Conservation (phyloP, 257 asterid genomes). For the Buddleja alternifolia region DNA sequence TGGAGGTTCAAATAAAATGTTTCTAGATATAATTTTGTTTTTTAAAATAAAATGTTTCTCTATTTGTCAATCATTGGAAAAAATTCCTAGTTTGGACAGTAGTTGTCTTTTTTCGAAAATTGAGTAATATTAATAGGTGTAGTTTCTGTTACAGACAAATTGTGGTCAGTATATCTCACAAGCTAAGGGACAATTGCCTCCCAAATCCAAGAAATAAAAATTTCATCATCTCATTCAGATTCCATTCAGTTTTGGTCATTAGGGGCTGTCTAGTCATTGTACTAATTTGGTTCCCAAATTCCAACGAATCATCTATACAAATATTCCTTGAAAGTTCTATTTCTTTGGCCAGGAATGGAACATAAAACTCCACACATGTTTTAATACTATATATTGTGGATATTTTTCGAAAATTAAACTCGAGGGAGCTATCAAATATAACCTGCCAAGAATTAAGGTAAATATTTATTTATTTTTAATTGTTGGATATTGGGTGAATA, state of each 20-base stretch:
- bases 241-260: slow-evolving; percentile 13
- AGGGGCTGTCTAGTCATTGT: slow-evolving; percentile 24
- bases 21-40: slow-evolving; percentile 4
- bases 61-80: slow-evolving; percentile 35
- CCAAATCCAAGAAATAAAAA: slow-evolving; percentile 40
- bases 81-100: slow-evolving; percentile 38
- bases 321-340: neutral
- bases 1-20: too few relatives aligned
- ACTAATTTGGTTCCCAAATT: neutral
- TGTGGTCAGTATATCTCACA: slow-evolving; percentile 25
- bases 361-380: too few relatives aligned
- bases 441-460: too few relatives aligned
- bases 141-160: slow-evolving; percentile 34
- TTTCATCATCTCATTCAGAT: slow-evolving; percentile 22
- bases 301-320: neutral
- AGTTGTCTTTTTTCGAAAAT: slow-evolving; percentile 41
- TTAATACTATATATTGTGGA: too few relatives aligned
- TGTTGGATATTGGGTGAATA: too few relatives aligned
- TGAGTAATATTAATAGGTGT: slow-evolving; percentile 28
- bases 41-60: neutral
- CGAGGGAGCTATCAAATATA: too few relatives aligned
- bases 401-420: too few relatives aligned
- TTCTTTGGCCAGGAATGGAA: too few relatives aligned
- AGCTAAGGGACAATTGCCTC: slow-evolving; percentile 31
- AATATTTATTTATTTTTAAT: too few relatives aligned